Evolutionary conservation across 2,329 filamentous ascomycete genomes (phyloP).

Genomic region (Fusarium liriodendri): DNA sequence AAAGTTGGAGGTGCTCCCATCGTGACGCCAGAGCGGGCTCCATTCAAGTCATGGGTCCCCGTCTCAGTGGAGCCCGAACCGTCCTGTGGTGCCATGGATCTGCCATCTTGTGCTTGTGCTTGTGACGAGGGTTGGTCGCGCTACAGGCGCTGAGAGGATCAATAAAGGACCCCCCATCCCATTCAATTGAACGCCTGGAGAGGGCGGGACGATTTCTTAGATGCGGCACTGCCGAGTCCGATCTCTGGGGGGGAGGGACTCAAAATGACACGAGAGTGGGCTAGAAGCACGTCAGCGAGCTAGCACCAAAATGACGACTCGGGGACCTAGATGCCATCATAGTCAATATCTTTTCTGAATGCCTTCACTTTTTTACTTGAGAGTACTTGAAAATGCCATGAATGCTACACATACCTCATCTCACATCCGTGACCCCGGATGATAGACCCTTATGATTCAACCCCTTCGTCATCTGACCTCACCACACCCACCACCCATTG

Average conservation of each 20-base stretch:
- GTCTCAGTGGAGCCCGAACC: neutral
- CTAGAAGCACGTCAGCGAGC: slow-evolving; percentile 4
- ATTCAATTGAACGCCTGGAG: neutral
- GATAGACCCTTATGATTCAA: neutral
- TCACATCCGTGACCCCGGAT: neutral
- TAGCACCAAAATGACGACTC: neutral
- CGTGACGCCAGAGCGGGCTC: neutral
- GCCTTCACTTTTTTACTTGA: neutral
- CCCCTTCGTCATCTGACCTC: slow-evolving; percentile 12
- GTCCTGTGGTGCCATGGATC: neutral
- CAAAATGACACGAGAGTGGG: slow-evolving; percentile 19
- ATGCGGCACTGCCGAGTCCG: slow-evolving; percentile 1
- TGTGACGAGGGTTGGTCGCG: neutral
- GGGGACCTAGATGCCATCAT: neutral
- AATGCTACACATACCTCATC: neutral
- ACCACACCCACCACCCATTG: neutral
- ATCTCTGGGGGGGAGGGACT: neutral
- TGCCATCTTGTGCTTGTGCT: neutral
- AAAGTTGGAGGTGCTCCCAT: neutral
- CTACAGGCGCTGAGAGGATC: slow-evolving; percentile 3
- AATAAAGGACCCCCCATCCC: neutral
- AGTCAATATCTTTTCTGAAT: slow-evolving; percentile 1
- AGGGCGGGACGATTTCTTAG: neutral
- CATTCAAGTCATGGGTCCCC: neutral
- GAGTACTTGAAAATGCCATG: neutral